Evolutionary conservation across 108 stramenopile genomes (phyloP).

Genomic region (Skeletonema tropicum): DNA sequence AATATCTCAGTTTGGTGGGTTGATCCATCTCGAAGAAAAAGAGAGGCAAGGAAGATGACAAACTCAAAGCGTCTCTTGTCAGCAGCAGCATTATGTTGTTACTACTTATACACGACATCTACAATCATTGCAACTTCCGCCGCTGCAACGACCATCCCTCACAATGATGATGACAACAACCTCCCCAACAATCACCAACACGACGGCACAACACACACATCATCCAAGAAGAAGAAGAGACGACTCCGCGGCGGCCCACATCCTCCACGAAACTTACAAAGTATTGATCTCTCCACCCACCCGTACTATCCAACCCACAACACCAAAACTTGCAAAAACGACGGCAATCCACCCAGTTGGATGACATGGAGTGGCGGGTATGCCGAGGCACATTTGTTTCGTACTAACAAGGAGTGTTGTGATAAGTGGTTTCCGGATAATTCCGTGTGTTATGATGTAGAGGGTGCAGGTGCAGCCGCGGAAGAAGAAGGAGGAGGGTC

Average conservation of each 20-base stretch:
- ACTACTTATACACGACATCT: no score
- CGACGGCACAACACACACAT: no score
- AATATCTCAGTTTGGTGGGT: no score
- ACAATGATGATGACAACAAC: no score
- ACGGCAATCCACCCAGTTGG: conserved; percentile 9
- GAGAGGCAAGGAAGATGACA: no score
- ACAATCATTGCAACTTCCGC: no score
- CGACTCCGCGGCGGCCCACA: not conserved
- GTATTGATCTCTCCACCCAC: not conserved
- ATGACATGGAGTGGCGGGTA: conserved; percentile 41
- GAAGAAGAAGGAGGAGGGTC: conserved; percentile 1
- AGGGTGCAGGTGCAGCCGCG: not conserved
- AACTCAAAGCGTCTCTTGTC: no score
- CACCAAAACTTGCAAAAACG: not conserved
- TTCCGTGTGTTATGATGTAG: not conserved
- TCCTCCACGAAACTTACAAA: no score
- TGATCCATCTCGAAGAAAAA: not conserved
- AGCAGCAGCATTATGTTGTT: no score
- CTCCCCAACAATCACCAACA: no score
- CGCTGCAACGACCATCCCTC: no score
- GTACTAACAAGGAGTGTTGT: conserved; percentile 12
- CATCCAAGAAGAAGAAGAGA: no score
- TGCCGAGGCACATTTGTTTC: conserved; percentile 37
- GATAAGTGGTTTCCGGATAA: conserved; percentile 20
- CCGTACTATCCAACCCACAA: conserved; percentile 29